These are phyloP conservation scores for Blastocystis sp. DNA, from an alignment of 352 stramenopile genomes.

Conservation along the genomic window DNA sequence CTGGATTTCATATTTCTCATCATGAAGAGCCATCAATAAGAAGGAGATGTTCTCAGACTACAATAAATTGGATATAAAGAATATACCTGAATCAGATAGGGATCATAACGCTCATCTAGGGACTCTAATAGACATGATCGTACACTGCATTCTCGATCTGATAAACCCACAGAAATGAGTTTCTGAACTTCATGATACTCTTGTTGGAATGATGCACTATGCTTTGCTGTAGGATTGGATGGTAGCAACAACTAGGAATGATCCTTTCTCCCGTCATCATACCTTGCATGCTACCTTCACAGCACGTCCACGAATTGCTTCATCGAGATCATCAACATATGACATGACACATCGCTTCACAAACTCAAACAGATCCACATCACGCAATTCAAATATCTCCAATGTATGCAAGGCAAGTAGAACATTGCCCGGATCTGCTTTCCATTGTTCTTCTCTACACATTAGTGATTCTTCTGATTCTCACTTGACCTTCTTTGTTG, in stretches of 20 bases:
- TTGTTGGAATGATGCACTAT: constrained; percentile 12
- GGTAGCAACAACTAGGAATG: constrained; percentile 25
- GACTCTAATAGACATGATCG: constrained; percentile 36
- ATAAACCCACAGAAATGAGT: constrained; percentile 48
- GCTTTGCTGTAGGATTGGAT: background rate
- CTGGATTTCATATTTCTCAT: constrained; percentile 81
- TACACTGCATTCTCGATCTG: constrained; percentile 21
- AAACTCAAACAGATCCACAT: constrained; percentile 67
- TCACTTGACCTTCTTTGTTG: background rate
- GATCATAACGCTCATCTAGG: constrained; percentile 52
- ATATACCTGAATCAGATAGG: constrained; percentile 42
- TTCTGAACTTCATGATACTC: constrained; percentile 56
- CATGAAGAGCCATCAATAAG: constrained; percentile 88
- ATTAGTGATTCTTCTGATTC: background rate
- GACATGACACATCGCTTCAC: constrained; percentile 63
- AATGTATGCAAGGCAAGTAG: constrained; percentile 72
- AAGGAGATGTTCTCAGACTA: constrained; percentile 74
- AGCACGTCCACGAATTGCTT: constrained; percentile 26
- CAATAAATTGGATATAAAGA: background rate
- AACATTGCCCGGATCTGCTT: constrained; percentile 65
- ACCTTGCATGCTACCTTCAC: constrained; percentile 46
- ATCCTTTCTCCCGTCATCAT: background rate
- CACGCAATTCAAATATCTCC: constrained; percentile 73
- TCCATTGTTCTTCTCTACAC: constrained; percentile 3
- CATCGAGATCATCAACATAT: constrained; percentile 42